Percentiles rank a stretch among this genome's conserved stretches.
These are phyloP conservation scores for Trametes coccinea DNA, from an alignment of 768 basidiomycete genomes.

Conservation along the genomic window DNA sequence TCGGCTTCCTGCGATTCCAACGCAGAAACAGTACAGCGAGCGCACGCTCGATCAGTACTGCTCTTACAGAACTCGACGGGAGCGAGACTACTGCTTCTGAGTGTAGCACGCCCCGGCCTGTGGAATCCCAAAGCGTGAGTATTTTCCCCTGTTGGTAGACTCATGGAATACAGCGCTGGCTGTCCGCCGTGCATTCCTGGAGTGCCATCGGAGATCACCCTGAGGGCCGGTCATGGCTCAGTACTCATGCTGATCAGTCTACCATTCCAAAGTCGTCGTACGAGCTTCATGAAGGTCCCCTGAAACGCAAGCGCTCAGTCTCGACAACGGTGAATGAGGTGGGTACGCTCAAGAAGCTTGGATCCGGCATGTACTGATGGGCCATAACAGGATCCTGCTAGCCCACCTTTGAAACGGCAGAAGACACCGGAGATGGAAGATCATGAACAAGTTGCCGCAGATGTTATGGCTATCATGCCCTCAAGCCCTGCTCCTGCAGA, in stretches of 20 bases:
- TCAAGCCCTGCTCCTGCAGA: neutral
- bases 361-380: neutral
- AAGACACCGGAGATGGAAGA: constrained; percentile 20
- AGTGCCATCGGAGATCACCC: too few species aligned
- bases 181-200: too few species aligned
- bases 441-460: neutral
- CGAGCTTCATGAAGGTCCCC: constrained; percentile 10
- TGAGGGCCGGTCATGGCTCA: too few species aligned
- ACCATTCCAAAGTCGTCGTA: too few species aligned
- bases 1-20: constrained; percentile 11
- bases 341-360: neutral
- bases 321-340: neutral
- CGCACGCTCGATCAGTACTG: constrained; percentile 9
- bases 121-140: constrained; percentile 14
- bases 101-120: constrained; percentile 2
- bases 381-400: neutral
- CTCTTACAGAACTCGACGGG: constrained; percentile 5
- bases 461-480: constrained; percentile 5
- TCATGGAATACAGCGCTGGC: too few species aligned
- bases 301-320: constrained; percentile 25
- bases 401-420: constrained; percentile 24
- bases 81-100: constrained; percentile 1
- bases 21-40: constrained; percentile 18
- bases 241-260: too few species aligned
- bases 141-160: neutral